Percentiles rank a stretch among this genome's conserved stretches.
Conservation (phyloP, 768 basidiomycete genomes). For the Tricholomella constricta region DNA sequence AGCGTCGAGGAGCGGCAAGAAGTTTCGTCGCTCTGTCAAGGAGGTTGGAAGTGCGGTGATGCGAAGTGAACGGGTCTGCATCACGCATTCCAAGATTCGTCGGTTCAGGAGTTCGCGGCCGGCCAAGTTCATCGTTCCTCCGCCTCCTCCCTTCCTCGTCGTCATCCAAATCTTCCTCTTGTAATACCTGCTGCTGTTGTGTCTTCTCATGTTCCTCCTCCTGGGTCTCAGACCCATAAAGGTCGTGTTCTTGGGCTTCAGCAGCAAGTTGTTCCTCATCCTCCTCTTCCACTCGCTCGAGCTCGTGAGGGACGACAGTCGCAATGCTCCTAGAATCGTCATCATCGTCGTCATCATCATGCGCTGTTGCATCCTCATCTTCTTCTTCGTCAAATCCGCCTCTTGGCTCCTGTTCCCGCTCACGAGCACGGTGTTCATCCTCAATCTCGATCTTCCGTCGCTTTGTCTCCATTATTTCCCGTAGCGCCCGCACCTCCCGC, state of each 20-base stretch:
- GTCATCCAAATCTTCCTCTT: conserved; percentile 48
- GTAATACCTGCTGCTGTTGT: conserved; percentile 25
- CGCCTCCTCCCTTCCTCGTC: conserved; percentile 51
- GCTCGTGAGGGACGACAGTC: conserved; percentile 69
- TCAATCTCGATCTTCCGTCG: conserved; percentile 44
- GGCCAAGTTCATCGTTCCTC: conserved; percentile 58
- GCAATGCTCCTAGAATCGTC: conserved; percentile 72
- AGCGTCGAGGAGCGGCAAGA: conserved; percentile 14
- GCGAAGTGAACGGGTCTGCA: conserved; percentile 20
- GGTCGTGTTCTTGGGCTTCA: conserved; percentile 24
- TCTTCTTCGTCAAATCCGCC: conserved; percentile 36
- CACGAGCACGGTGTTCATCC: conserved; percentile 11
- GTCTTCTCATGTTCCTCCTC: conserved; percentile 22
- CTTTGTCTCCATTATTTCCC: conserved; percentile 71
- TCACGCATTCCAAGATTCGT: conserved; percentile 41
- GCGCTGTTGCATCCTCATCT: conserved; percentile 32
- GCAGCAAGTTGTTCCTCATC: conserved; percentile 58
- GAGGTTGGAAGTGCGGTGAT: conserved; percentile 16
- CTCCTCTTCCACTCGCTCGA: conserved; percentile 75
- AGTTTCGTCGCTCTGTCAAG: conserved; percentile 16
- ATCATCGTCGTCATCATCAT: conserved; percentile 67
- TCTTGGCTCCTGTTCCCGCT: conserved; percentile 22
- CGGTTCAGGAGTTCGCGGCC: conserved; percentile 84
- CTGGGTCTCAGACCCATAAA: conserved; percentile 12
- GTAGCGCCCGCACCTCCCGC: conserved; percentile 70